Percentiles rank a stretch among this genome's conserved stretches.
Evolutionary conservation across 2,329 filamentous ascomycete species (phyloP).

Genomic region (Xylariaceae sp.): DNA sequence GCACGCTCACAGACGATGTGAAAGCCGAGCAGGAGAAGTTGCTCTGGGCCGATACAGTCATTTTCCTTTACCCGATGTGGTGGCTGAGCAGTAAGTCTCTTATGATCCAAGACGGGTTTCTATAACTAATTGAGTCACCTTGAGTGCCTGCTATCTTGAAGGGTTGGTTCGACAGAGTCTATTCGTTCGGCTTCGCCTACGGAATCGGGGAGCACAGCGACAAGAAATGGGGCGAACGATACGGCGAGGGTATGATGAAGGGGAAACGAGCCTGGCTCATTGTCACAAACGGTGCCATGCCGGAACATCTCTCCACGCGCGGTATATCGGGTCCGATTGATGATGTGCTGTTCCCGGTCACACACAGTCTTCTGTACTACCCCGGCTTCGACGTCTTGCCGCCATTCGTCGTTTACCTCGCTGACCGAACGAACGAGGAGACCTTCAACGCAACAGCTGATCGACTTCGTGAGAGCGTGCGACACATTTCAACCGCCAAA

Average conservation of each 20-base stretch:
- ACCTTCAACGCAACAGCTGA: not conserved
- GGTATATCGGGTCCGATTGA: constrained; percentile 5
- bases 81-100: not conserved
- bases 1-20: constrained; percentile 2
- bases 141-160: constrained; percentile 4
- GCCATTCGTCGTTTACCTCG: not conserved
- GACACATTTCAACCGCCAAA: not conserved
- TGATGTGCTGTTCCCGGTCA: constrained; percentile 3
- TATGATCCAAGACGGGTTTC: too few relatives aligned
- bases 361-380: constrained; percentile 4
- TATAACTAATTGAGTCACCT: not conserved
- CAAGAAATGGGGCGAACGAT: not conserved
- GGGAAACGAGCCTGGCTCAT: constrained; percentile 4
- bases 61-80: constrained; percentile 2
- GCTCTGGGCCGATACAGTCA: constrained; percentile 3
- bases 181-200: constrained; percentile 2
- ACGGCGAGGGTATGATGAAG: constrained; percentile 3
- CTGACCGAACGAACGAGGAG: constrained; percentile 1
- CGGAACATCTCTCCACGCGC: constrained; percentile 3
- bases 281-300: not conserved
- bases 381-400: constrained; percentile 3
- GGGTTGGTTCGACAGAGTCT: constrained; percentile 5
- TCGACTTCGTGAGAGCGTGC: constrained; percentile 1
- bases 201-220: constrained; percentile 1
- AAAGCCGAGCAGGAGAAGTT: constrained; percentile 7